Evolutionary conservation across 257 asterid genomes (phyloP), one percentile per base, ranked within the genome.

Genomic region (Thymus mandschuricus): DNA sequence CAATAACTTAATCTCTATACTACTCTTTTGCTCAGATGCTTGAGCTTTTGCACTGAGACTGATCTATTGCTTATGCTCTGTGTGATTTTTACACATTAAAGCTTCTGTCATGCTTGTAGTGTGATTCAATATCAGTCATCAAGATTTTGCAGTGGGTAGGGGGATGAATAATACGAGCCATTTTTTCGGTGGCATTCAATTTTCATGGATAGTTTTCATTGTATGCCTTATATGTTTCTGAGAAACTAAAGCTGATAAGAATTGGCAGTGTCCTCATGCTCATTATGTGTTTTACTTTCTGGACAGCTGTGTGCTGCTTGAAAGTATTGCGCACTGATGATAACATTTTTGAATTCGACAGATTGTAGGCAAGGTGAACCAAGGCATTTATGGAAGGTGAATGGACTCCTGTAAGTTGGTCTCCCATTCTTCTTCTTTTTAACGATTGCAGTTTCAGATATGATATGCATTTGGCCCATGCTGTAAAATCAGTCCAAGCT

Each of bases 301-400:
- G 67, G 68, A 55, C 55, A 46, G 12, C 56, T 21, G 43, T 57
- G 54, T 56, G 62, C n/a, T 76, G 21, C 27, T 64, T 57, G 71
- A 33, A 51, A 5, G 46, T 45, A 68, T 46, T 29, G 65, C 11
- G 1, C 7, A n/a, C 52, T 65, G 74, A 64, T 31, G 46, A 30
- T 76, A 27, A 10, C 28, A 6, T 51, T 56, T 38, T 68, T 52
- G 29, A 49, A 59, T 34, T 65, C 31, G 70, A 38, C 77, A 71
- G 68, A 50, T 72, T 61, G 56, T 72, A 34, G 66, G 34, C 61
- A 33, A 67, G 63, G 70, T 21, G 55, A 64, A 45, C 44, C 44
- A 45, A 54, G 10, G 28, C 49, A 46, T 52, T 44, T 44, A 68
- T 73, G 75, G 78, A 73, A 68, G 61, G 68, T 54, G 78, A 78